A percentile compares a stretch with the other conserved stretches of the same genome.
phyloP scores from a whole-genome alignment of 2,329 filamentous ascomycete genomes.

The Pseudocercospora pini-densiflorae region DNA sequence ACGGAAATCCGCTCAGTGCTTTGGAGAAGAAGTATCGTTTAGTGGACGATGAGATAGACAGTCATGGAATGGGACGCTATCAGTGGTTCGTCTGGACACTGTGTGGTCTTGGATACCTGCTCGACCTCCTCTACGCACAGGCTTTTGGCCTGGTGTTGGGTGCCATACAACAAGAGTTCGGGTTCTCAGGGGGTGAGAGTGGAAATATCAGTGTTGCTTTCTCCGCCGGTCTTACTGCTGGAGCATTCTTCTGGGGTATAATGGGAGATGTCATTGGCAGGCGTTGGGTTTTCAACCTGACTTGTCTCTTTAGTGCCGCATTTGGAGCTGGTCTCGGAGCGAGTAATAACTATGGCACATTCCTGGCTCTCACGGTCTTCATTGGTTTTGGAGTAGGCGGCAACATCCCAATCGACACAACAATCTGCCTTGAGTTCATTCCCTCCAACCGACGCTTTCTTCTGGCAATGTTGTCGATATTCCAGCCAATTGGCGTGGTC shows the following conservation, averaged over 20 bases:
- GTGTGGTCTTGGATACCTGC: slow-evolving; percentile 60
- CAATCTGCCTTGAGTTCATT: slow-evolving; percentile 61
- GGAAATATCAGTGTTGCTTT: slow-evolving; percentile 58
- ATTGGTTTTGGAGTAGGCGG: slow-evolving; percentile 57
- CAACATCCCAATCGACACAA: slow-evolving; percentile 62
- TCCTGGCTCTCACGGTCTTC: slow-evolving; percentile 60
- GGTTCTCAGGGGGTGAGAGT: slow-evolving; percentile 50
- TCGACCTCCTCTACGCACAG: slow-evolving; percentile 64
- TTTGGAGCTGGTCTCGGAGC: slow-evolving; percentile 59
- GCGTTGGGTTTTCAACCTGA: slow-evolving; percentile 63
- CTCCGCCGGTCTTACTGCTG: slow-evolving; percentile 59
- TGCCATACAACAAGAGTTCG: slow-evolving; percentile 61
- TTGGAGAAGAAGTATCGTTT: slow-evolving; percentile 52
- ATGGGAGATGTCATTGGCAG: slow-evolving; percentile 60
- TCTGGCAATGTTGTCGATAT: slow-evolving; percentile 58
- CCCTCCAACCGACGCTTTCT: slow-evolving; percentile 58
- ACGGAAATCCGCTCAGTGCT: slow-evolving; percentile 32
- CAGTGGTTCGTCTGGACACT: slow-evolving; percentile 57
- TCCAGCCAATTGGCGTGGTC: slow-evolving; percentile 61
- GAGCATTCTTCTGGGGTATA: slow-evolving; percentile 61
- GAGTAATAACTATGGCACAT: slow-evolving; percentile 54
- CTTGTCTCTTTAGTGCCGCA: slow-evolving; percentile 58
- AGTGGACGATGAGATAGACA: slow-evolving; percentile 56
- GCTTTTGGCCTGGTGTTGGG: slow-evolving; percentile 61
- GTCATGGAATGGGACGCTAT: slow-evolving; percentile 58